These are phyloP conservation scores for Flagelloscypha sp. DNA, from an alignment of 768 basidiomycete species.

Conservation along the genomic window DNA sequence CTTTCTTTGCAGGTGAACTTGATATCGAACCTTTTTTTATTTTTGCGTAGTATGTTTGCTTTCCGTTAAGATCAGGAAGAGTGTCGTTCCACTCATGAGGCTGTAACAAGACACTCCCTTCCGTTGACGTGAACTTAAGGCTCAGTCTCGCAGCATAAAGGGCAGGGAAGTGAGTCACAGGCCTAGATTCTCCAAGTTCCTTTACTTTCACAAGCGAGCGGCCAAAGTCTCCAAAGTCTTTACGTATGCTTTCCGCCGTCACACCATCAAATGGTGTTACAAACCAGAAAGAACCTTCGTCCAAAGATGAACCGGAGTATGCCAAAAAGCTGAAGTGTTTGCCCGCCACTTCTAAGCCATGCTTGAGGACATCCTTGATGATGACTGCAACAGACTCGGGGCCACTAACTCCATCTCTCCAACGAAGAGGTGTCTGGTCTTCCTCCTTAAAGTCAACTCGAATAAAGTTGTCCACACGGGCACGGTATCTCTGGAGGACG, in stretches of 20 bases:
- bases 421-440: conserved; percentile 63
- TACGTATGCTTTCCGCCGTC: conserved; percentile 51
- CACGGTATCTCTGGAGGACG: too few relatives aligned
- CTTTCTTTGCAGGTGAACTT: too few relatives aligned
- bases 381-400: conserved; percentile 47
- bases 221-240: conserved; percentile 65
- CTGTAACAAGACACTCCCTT: conserved; percentile 58
- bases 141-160: conserved; percentile 78
- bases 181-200: conserved; percentile 29
- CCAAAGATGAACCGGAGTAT: conserved; percentile 71
- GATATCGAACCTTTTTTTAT: too few relatives aligned
- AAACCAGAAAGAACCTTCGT: conserved; percentile 80
- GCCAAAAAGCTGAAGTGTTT: conserved; percentile 72
- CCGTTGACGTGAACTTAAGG: conserved; percentile 79
- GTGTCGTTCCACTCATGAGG: conserved; percentile 56
- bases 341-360: conserved; percentile 65
- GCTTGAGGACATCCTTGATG: too few relatives aligned
- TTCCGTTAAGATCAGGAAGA: conserved; percentile 40
- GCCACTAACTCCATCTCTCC: conserved; percentile 60
- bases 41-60: too few relatives aligned
- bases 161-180: conserved; percentile 50
- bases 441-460: conserved; percentile 84
- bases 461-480: conserved; percentile 69
- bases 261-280: conserved; percentile 57
- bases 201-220: too few relatives aligned